Evolutionary conservation across 768 basidiomycete genomes (phyloP), one percentile per base, ranked within the genome.

Genomic region (Hygrophorus pudorinus): DNA sequence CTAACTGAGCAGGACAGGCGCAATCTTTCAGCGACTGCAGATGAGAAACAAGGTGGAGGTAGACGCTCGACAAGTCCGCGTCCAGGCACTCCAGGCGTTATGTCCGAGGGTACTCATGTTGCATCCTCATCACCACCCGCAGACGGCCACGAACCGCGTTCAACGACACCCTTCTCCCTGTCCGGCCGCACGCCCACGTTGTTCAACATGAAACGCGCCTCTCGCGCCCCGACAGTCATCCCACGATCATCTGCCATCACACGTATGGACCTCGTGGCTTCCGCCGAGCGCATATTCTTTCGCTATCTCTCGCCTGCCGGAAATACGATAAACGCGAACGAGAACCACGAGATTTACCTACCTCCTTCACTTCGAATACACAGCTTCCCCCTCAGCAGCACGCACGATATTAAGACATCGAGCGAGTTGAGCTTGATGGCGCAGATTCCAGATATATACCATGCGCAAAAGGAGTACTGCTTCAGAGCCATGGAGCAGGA

Each of bases 291-390:
- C 56, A 97, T 99, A 53, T 98, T 81, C 69, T 83, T 83, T 59
- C 83, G 92, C 42, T 98, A 98, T 65, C 81, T 99, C 48, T 84
- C 85, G 4, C 86, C 84, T 4, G 79, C 78, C 28, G 76, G 72
- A n/a, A 81, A 79, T 57, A 74, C 79, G 13, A 75, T 84, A 5
- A 79, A 85, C 50, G 79, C 83, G 12, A 77, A 79, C 10, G 87
- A 92, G 59, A 93, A 91, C 63, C 94, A 97, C 61, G 94, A 98
- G 68, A 93, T 99, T 40, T 98, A 98, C 60, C 82, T 99, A 14
- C 96, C 96, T 0, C 87, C 92, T 1, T 76, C 87, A 17, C 76
- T 99, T 35, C 87, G 96, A 40, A 81, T 98, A 56, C 81, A 93
- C 62, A 73, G 76, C 18, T 98, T 99, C 71, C 91, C 92, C 2